Evolutionary conservation across 495 filamentous ascomycete species (phyloP).

Genomic region (Thozetella sp.): DNA sequence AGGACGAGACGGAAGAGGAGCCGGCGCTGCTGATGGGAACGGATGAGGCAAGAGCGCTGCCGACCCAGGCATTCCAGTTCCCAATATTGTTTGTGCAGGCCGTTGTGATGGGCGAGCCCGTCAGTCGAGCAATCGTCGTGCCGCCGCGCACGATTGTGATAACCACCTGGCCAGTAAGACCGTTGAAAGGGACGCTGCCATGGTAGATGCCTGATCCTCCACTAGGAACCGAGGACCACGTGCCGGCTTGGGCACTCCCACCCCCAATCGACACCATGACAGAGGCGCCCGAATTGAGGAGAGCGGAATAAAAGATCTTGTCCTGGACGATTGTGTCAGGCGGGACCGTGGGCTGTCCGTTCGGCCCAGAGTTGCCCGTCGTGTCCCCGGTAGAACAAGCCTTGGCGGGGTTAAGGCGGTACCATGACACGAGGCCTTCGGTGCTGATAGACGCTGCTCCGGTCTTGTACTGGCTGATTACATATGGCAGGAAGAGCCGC

Average conservation of each 20-base stretch:
- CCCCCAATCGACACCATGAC: constrained; percentile 53
- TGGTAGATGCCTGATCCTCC: constrained; percentile 49
- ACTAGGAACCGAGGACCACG: constrained; percentile 24
- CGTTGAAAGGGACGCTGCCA: constrained; percentile 37
- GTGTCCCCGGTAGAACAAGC: constrained; percentile 25
- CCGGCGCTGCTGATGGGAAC: background rate
- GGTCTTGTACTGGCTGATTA: constrained; percentile 59
- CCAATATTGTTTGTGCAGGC: constrained; percentile 9
- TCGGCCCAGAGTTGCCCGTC: constrained; percentile 21
- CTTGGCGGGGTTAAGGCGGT: constrained; percentile 43
- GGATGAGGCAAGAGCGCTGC: background rate
- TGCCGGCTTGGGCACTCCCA: constrained; percentile 30
- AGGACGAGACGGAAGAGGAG: background rate
- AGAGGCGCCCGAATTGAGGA: constrained; percentile 20
- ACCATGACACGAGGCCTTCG: constrained; percentile 59
- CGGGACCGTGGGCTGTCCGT: background rate
- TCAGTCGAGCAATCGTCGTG: constrained; percentile 18
- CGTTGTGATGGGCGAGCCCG: constrained; percentile 5
- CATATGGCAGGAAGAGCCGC: constrained; percentile 52
- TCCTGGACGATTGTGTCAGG: constrained; percentile 24
- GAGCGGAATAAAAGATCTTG: constrained; percentile 34
- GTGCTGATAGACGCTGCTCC: constrained; percentile 33
- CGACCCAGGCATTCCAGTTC: constrained; percentile 1
- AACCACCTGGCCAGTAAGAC: constrained; percentile 47
- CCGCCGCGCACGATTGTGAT: constrained; percentile 17